A percentile compares a stretch with the other conserved stretches of the same genome.
Conservation (phyloP, 2,329 filamentous ascomycete genomes). For the Apiospora pterosperma region DNA sequence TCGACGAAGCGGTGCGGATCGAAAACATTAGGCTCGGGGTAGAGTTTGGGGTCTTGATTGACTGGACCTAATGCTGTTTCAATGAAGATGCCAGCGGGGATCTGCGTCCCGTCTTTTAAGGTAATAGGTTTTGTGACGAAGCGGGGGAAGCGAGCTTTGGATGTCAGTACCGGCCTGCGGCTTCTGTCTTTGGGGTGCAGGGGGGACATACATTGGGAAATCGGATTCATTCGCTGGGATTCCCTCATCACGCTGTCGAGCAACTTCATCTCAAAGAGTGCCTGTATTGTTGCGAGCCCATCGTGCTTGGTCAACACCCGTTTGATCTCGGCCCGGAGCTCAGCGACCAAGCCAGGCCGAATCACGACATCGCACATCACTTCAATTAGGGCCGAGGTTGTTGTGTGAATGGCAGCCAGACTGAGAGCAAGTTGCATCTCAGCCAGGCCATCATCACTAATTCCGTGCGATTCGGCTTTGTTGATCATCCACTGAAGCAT, state of each 20-base stretch:
- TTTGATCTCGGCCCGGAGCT: slow-evolving; percentile 48
- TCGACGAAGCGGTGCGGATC: slow-evolving; percentile 32
- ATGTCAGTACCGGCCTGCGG: neutral
- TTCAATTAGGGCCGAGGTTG: slow-evolving; percentile 37
- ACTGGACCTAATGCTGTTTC: slow-evolving; percentile 32
- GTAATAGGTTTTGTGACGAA: slow-evolving; percentile 28
- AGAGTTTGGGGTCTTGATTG: slow-evolving; percentile 29
- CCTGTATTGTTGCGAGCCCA: slow-evolving; percentile 26
- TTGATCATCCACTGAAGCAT: slow-evolving; percentile 44
- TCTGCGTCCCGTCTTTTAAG: slow-evolving; percentile 21
- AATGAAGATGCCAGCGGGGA: slow-evolving; percentile 37
- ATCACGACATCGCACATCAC: slow-evolving; percentile 48
- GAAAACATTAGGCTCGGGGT: slow-evolving; percentile 31
- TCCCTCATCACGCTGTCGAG: slow-evolving; percentile 34
- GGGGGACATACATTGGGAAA: neutral
- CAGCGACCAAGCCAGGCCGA: slow-evolving; percentile 42
- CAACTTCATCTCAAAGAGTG: slow-evolving; percentile 34
- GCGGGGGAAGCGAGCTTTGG: slow-evolving; percentile 38
- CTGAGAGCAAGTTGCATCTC: slow-evolving; percentile 38
- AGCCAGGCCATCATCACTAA: slow-evolving; percentile 30
- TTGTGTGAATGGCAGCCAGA: slow-evolving; percentile 49
- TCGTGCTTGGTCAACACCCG: slow-evolving; percentile 29
- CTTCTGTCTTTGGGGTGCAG: neutral
- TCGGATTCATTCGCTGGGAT: slow-evolving; percentile 22
- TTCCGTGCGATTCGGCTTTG: slow-evolving; percentile 25